These are phyloP conservation scores for Zanthoxylum bungeanum DNA, from an alignment of 345 rosid species.

Conservation along the genomic window DNA sequence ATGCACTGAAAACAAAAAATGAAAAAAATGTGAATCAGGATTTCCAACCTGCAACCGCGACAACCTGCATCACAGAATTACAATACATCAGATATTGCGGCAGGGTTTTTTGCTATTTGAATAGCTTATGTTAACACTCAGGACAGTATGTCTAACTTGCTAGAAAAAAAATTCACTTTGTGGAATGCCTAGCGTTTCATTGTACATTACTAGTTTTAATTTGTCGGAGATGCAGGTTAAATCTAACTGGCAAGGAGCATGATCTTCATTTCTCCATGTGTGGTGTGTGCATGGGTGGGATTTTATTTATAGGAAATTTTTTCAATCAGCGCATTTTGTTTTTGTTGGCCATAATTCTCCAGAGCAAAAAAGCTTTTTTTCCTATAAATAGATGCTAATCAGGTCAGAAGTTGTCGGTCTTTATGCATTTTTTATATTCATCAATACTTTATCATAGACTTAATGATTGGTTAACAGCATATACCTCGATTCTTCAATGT, in stretches of 20 bases:
- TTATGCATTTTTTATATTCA: too few relatives aligned
- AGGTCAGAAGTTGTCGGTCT: too few relatives aligned
- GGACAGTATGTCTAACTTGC: not conserved
- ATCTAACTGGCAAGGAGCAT: not conserved
- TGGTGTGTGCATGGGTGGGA: too few relatives aligned
- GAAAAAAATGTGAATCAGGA: slow-evolving; percentile 55
- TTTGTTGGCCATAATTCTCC: too few relatives aligned
- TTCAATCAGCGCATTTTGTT: too few relatives aligned
- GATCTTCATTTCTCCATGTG: not conserved
- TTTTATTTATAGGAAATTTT: too few relatives aligned
- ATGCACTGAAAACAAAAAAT: slow-evolving; percentile 52
- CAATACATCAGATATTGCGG: too few relatives aligned
- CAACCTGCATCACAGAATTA: slow-evolving; percentile 50
- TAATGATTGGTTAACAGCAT: slow-evolving; percentile 11
- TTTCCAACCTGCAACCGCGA: slow-evolving; percentile 36
- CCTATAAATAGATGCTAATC: too few relatives aligned
- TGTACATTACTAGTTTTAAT: not conserved
- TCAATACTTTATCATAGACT: too few relatives aligned
- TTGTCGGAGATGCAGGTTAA: not conserved
- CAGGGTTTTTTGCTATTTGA: not conserved
- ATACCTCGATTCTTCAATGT: slow-evolving; percentile 65
- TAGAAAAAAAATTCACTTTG: not conserved
- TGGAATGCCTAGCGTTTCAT: not conserved
- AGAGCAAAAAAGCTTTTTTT: too few relatives aligned
- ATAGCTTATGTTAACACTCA: not conserved